phyloP scores from a whole-genome alignment of 306 rosid species.

The Vicia faba region DNA sequence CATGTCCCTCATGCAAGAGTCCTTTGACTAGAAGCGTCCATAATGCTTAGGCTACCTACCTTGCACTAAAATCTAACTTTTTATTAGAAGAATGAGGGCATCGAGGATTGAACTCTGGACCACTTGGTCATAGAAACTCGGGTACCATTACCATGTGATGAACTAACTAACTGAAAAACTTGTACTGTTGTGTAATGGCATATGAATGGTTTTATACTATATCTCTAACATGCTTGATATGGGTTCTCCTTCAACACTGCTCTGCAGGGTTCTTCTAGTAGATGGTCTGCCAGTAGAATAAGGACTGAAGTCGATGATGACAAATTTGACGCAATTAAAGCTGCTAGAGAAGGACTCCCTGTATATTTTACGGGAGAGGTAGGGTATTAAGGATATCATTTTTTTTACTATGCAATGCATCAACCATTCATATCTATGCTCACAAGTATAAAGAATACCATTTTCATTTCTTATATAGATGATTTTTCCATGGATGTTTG shows the following conservation, averaged over 20 bases:
- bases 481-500: slow-evolving; percentile 98
- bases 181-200: not conserved
- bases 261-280: slow-evolving; percentile 71
- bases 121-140: not conserved
- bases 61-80: not conserved
- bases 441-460: slow-evolving; percentile 4
- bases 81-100: not conserved
- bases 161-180: not conserved
- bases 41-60: not conserved
- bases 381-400: slow-evolving; percentile 26
- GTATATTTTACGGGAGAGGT: slow-evolving; percentile 88
- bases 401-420: slow-evolving; percentile 14
- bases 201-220: not conserved
- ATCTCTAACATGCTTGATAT: slow-evolving; percentile 20
- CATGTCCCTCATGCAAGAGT: not conserved
- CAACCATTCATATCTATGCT: too few relatives aligned
- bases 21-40: not conserved
- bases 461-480: slow-evolving; percentile 54
- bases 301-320: slow-evolving; percentile 57
- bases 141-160: slow-evolving; percentile 2
- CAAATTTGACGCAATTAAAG: slow-evolving; percentile 63
- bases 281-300: slow-evolving; percentile 77
- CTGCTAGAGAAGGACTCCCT: slow-evolving; percentile 69
- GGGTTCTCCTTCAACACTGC: slow-evolving; percentile 19
- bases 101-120: not conserved